Base-by-base conservation (phyloP, 192 early-diverging fungal species). In the Coemansia sp. region DNA sequence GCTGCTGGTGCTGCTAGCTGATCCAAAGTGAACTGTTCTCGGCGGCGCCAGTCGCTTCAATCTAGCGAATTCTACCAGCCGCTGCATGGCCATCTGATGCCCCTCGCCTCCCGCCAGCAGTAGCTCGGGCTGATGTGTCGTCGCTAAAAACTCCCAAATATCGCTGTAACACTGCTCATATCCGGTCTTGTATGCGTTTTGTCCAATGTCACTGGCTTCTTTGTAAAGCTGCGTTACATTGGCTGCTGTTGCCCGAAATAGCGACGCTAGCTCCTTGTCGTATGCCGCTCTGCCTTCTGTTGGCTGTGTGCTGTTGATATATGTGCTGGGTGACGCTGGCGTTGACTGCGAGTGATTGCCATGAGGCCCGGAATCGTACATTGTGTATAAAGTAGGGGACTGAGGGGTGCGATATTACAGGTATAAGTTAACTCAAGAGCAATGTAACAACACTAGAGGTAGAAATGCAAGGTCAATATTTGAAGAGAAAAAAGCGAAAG, bases 191-290 rank as follows among this genome's bases (percentile, higher is more conserved):
- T 72, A 77, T 34, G 80, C 80, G 27, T 60, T 71, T 40, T 72
- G 69, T 0, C 80, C 75, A 67, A 77, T 77, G 44, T 66, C 72
- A 64, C 80, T 82, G 7, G 80, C 80, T 29, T 77, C 75, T 40
- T 74, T 77, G 72, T 77, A 82, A 0, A 82, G 65, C 68, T 82
- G 80, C 34, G 80, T 82, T 22, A 82, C 80, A 65, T 82, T 82
- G 29, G 80, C 80, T 10, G 80, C 80, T 1, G 80, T 74, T 22
- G 80, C 71, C 48, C 80, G 68, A 36, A 82, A 82, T 63, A 82
- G 59, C 32, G 80, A 46, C 4, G 75, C 75, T 20, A 82, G 40
- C 27, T 82, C 80, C 31, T 62, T 70, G 75, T 82, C 80, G 27
- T 70, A 72, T 8, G 72, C 20, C 5, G 68, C 19, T 45, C 72